Percentiles rank a stretch among this genome's conserved stretches.
phyloP scores from a whole-genome alignment of 148 eudicot genomes.

The Fagopyrum tataricum region DNA sequence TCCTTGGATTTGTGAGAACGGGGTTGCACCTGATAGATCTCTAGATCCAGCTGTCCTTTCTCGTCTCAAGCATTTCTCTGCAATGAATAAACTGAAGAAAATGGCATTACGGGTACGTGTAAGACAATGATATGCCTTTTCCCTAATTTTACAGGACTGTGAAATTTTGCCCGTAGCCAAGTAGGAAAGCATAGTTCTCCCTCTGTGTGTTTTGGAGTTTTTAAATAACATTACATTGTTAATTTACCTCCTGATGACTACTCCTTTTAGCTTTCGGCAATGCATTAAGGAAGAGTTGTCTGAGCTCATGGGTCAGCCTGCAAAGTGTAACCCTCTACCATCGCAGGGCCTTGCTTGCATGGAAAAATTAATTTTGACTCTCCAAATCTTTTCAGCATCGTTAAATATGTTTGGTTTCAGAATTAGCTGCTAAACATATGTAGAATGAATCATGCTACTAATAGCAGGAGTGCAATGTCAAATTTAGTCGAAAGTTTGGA shows the following conservation, averaged over 20 bases:
- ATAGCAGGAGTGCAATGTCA: neutral
- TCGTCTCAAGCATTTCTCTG: constrained; percentile 91
- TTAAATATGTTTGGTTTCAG: neutral
- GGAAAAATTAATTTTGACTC: neutral
- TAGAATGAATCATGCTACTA: neutral
- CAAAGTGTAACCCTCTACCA: neutral
- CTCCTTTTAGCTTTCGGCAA: neutral
- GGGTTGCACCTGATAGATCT: constrained; percentile 92
- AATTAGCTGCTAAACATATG: neutral
- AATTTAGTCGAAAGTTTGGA: neutral
- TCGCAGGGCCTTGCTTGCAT: neutral
- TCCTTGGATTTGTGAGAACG: constrained; percentile 98
- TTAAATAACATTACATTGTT: neutral
- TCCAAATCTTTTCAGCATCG: neutral
- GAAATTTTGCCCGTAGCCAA: neutral
- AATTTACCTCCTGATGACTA: neutral
- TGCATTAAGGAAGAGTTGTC: neutral
- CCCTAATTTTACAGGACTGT: too few species aligned
- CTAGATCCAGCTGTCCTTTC: constrained; percentile 92
- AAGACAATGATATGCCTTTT: neutral
- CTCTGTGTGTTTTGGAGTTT: neutral
- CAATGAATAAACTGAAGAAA: constrained; percentile 93
- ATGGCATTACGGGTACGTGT: constrained; percentile 92
- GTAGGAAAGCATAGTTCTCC: neutral
- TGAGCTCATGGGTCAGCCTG: neutral